Evolutionary conservation across 306 rosid species (phyloP).

Genomic region (Prunus dulcis): DNA sequence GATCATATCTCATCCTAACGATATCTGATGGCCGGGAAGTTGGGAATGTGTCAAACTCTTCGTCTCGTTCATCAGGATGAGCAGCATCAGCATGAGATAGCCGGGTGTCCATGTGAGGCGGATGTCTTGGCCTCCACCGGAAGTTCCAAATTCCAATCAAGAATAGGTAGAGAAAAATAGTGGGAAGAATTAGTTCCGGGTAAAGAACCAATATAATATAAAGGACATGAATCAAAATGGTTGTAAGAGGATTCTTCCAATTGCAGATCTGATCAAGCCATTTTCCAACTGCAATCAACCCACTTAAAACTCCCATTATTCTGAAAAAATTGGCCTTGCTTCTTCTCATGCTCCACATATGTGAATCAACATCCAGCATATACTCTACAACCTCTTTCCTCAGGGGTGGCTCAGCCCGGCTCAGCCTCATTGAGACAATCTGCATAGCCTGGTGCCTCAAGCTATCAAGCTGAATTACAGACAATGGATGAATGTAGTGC

Average conservation of each 20-base stretch:
- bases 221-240: constrained; percentile 77
- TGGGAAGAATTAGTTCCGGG: constrained; percentile 82
- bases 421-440: constrained; percentile 71
- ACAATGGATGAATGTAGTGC: constrained; percentile 88
- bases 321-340: constrained; percentile 96
- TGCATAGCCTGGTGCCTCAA: constrained; percentile 84
- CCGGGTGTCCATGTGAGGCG: constrained; percentile 87
- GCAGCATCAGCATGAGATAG: constrained; percentile 79
- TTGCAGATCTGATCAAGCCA: constrained; percentile 91
- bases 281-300: constrained; percentile 65
- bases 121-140: constrained; percentile 75
- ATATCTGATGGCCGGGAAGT: constrained; percentile 57
- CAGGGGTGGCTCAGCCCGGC: constrained; percentile 80
- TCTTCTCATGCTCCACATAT: constrained; percentile 96
- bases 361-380: constrained; percentile 91
- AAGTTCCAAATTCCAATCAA: constrained; percentile 90
- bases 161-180: constrained; percentile 80
- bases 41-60: constrained; percentile 84
- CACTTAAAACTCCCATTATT: constrained; percentile 73
- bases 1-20: constrained; percentile 76
- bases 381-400: constrained; percentile 87
- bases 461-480: constrained; percentile 72
- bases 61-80: constrained; percentile 82
- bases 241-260: constrained; percentile 84
- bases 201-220: constrained; percentile 73